Percentiles rank a stretch among this genome's conserved stretches.
Evolutionary conservation across 768 basidiomycete genomes (phyloP).

Genomic region (Lactarius vividus): DNA sequence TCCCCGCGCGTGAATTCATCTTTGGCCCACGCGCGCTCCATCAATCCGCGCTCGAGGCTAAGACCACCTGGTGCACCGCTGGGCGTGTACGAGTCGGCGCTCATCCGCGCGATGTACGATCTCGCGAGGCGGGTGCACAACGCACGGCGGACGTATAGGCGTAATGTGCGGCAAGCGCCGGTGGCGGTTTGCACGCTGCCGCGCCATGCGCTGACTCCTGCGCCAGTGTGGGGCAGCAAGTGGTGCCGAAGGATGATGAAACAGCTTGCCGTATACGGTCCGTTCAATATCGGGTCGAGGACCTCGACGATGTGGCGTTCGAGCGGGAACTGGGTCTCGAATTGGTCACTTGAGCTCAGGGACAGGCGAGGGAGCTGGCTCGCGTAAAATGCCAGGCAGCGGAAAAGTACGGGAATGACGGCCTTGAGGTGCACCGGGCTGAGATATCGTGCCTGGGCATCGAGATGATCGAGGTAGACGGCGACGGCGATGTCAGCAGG

Average conservation of each 20-base stretch:
- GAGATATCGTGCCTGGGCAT: constrained; percentile 58
- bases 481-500: constrained; percentile 63
- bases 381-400: constrained; percentile 60
- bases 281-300: constrained; percentile 55
- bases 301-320: constrained; percentile 60
- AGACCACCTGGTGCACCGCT: constrained; percentile 60
- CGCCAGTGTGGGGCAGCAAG: constrained; percentile 47
- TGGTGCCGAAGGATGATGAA: constrained; percentile 59
- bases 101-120: constrained; percentile 58
- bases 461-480: constrained; percentile 63
- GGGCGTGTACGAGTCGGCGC: constrained; percentile 50
- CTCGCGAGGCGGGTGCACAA: constrained; percentile 62
- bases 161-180: constrained; percentile 49
- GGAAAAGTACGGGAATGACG: constrained; percentile 73
- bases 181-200: constrained; percentile 31
- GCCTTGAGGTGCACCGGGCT: constrained; percentile 49
- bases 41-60: constrained; percentile 58
- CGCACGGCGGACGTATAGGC: constrained; percentile 60
- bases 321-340: constrained; percentile 34
- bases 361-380: constrained; percentile 68
- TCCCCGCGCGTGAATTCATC: constrained; percentile 69
- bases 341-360: constrained; percentile 41
- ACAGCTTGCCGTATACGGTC: constrained; percentile 64
- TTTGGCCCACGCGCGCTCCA: constrained; percentile 73
- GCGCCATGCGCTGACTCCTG: constrained; percentile 23